Evolutionary conservation across 1,284 basidiomycete genomes (phyloP).

Genomic region (Paramarasmius palmivorus): DNA sequence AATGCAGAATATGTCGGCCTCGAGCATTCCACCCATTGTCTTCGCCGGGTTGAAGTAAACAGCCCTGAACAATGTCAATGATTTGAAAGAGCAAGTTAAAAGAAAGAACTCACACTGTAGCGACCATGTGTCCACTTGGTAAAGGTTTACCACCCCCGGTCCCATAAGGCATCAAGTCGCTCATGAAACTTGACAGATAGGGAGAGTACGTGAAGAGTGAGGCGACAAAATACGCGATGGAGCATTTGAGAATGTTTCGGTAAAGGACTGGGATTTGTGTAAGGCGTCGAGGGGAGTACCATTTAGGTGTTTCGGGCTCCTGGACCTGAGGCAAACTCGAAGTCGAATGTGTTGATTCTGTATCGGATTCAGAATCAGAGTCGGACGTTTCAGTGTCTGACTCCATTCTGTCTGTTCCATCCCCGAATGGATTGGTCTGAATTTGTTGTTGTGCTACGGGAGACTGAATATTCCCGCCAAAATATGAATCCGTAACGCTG

Average conservation of each 20-base stretch:
- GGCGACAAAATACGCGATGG: slow-evolving; percentile 86
- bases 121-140: slow-evolving; percentile 86
- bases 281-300: slow-evolving; percentile 21
- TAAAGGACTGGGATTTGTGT: slow-evolving; percentile 49
- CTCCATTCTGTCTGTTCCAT: slow-evolving; percentile 3
- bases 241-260: slow-evolving; percentile 87
- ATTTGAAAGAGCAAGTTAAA: slow-evolving; percentile 6
- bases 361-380: slow-evolving; percentile 19
- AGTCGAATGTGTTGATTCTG: slow-evolving; percentile 22
- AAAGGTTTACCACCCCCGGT: slow-evolving; percentile 50
- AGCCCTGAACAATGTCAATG: slow-evolving; percentile 41
- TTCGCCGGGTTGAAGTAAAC: slow-evolving; percentile 87
- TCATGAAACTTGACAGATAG: slow-evolving; percentile 61
- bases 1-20: slow-evolving; percentile 80
- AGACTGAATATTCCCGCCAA: slow-evolving; percentile 9
- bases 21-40: slow-evolving; percentile 88
- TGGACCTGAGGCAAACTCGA: slow-evolving; percentile 5
- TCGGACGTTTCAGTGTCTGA: slow-evolving; percentile 25
- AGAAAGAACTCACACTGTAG: slow-evolving; percentile 66
- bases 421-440: neutral
- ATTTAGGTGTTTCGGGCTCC: slow-evolving; percentile 8
- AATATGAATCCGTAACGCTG: slow-evolving; percentile 8
- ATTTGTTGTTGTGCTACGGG: slow-evolving; percentile 14
- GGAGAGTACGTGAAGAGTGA: slow-evolving; percentile 93
- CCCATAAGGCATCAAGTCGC: slow-evolving; percentile 59